Evolutionary conservation across 768 basidiomycete species (phyloP).

Genomic region (Boletus subparvulus): DNA sequence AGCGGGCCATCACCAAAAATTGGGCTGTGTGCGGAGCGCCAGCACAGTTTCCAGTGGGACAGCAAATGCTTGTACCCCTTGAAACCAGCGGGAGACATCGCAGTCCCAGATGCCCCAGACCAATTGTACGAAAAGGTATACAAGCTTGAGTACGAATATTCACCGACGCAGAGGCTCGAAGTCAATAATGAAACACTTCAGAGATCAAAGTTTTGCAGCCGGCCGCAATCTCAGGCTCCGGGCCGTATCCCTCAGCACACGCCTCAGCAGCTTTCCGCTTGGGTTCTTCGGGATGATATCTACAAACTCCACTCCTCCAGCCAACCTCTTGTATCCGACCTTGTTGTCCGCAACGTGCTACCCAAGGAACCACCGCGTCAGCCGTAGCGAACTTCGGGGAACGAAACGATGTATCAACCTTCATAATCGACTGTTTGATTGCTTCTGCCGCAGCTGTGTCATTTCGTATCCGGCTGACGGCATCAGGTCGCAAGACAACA

Average conservation of each 20-base stretch:
- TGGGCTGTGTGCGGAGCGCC: too few species aligned
- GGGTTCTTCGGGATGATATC: constrained; percentile 68
- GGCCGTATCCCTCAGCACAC: constrained; percentile 53
- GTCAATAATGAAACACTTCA: background rate
- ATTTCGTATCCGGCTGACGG: constrained; percentile 36
- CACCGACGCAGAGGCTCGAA: background rate
- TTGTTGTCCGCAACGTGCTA: constrained; percentile 61
- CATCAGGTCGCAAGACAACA: constrained; percentile 49
- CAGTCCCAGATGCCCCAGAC: too few species aligned
- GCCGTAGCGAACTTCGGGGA: background rate
- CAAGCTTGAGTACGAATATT: too few species aligned
- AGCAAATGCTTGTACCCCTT: too few species aligned
- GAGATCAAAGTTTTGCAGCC: constrained; percentile 30
- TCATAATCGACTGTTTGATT: constrained; percentile 45
- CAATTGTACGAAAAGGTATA: too few species aligned
- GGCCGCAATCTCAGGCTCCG: constrained; percentile 19
- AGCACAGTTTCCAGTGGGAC: too few species aligned
- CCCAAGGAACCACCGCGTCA: background rate
- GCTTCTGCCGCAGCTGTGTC: constrained; percentile 33
- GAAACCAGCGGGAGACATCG: too few species aligned
- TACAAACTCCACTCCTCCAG: constrained; percentile 62
- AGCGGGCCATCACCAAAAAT: too few species aligned
- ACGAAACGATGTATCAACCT: constrained; percentile 41
- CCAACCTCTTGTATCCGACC: constrained; percentile 57
- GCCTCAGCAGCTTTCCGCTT: constrained; percentile 63